Evolutionary conservation across 345 rosid genomes (phyloP).

Genomic region (Gossypium thurberi): DNA sequence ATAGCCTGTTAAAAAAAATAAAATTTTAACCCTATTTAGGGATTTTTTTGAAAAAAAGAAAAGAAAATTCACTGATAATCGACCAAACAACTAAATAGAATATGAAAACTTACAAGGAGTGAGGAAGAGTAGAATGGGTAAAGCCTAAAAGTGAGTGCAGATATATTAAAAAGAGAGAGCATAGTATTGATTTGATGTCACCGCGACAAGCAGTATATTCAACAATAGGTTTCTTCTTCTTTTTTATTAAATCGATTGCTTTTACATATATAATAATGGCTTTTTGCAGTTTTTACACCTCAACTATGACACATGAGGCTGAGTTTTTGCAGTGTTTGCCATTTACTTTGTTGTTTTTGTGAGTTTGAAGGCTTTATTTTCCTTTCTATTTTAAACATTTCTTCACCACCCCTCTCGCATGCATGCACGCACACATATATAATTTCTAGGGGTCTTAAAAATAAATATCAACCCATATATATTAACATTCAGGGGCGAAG

Average conservation of each 20-base stretch:
- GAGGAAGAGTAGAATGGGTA: too few species aligned
- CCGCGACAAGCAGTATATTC: conserved; percentile 6
- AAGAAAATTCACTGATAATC: too few species aligned
- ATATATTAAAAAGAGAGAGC: too few species aligned
- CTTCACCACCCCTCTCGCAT: conserved; percentile 14
- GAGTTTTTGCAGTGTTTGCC: neutral
- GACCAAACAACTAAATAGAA: too few species aligned
- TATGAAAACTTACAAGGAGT: too few species aligned
- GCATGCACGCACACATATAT: neutral
- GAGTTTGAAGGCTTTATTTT: conserved; percentile 11
- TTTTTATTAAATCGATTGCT: neutral
- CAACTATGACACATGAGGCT: neutral
- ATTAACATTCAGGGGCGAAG: too few species aligned
- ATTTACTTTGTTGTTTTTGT: conserved; percentile 1
- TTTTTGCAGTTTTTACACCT: conserved; percentile 14
- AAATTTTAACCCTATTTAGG: too few species aligned
- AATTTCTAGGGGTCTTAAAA: neutral
- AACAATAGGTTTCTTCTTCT: neutral
- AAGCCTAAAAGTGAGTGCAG: too few species aligned
- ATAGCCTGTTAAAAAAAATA: too few species aligned
- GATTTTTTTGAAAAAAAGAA: too few species aligned
- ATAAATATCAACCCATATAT: too few species aligned
- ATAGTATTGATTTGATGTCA: neutral
- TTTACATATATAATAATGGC: conserved; percentile 4
- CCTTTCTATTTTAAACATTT: neutral